Base-by-base conservation (phyloP, 2,329 filamentous ascomycete genomes). In the Microascus cirrosus region DNA sequence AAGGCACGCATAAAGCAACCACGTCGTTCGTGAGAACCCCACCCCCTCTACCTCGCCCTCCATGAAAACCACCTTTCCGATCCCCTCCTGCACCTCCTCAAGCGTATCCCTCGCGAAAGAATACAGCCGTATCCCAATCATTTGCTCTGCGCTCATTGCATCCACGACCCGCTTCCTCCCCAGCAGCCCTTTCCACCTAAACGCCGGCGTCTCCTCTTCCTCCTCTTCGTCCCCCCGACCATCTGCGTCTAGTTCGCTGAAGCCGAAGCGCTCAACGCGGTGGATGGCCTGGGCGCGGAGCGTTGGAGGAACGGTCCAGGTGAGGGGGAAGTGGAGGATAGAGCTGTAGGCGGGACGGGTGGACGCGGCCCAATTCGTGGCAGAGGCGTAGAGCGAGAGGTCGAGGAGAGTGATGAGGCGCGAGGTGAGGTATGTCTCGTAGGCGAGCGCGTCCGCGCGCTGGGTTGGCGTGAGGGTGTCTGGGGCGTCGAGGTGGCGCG, bases 351-450 rank as follows among this genome's bases (percentile, higher is more conserved):
- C 86, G 2, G 90, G 89, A 18, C 90, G 84, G 3, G 91, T 96
- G 54, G 80, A 75, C 51, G 79, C 76, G 58, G 84, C 78, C 81
- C 94, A 99, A 74, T 97, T 96, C 62, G 90, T 84, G 59, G 87
- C 89, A 35, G 91, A 94, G 62, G 94, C 87, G 70, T 95, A 97
- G 64, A 97, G 85, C 56, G 86, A 92, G 59, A 96, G 84, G 65
- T 95, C 89, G 65, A 96, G 70, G 60, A 97, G 81, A 35, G 87
- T 83, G 55, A 85, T 83, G n/a, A 87, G 89, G 59, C 86, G 84
- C 28, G 85, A 81, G 68, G 85, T 78, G 63, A 96, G 74, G 71
- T 92, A 92, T 61, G 89, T 81, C 39, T 82, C 76, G 71, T 80
- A 78, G 61, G 77, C 83, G 62, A 75, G 66, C 54, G 67, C 63